A percentile compares a stretch with the other conserved stretches of the same genome.
These are phyloP conservation scores for Brassica cretica DNA, from an alignment of 345 rosid genomes.

Conservation along the genomic window DNA sequence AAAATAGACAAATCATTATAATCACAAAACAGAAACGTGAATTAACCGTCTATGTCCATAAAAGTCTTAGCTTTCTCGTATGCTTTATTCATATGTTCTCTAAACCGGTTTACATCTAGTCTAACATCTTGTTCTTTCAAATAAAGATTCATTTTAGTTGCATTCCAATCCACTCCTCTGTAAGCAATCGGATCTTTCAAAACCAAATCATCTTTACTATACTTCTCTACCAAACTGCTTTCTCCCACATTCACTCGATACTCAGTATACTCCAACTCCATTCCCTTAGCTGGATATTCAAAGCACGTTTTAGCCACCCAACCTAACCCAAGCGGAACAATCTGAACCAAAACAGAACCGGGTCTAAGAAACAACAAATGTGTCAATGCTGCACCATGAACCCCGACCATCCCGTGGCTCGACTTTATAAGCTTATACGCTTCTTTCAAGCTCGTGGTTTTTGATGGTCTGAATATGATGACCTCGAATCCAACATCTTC, in stretches of 20 bases:
- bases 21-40: neutral
- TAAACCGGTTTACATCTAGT: conserved; percentile 48
- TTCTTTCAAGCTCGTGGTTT: conserved; percentile 30
- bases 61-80: conserved; percentile 46
- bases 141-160: conserved; percentile 50
- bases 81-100: conserved; percentile 42
- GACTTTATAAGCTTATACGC: conserved; percentile 49
- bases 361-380: conserved; percentile 56
- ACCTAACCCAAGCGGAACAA: conserved; percentile 52
- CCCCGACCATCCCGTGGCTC: conserved; percentile 57
- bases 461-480: conserved; percentile 36
- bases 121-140: conserved; percentile 60
- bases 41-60: conserved; percentile 40
- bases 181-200: conserved; percentile 47
- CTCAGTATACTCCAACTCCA: conserved; percentile 50
- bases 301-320: conserved; percentile 50
- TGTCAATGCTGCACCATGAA: conserved; percentile 66
- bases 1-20: neutral
- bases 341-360: conserved; percentile 51
- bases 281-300: conserved; percentile 43
- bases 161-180: conserved; percentile 45
- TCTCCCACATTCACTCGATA: conserved; percentile 45
- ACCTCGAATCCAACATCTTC: conserved; percentile 57
- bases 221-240: conserved; percentile 55
- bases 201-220: conserved; percentile 42